Base-by-base conservation (phyloP, 1,284 basidiomycete genomes). In the Coniferiporia weirii region DNA sequence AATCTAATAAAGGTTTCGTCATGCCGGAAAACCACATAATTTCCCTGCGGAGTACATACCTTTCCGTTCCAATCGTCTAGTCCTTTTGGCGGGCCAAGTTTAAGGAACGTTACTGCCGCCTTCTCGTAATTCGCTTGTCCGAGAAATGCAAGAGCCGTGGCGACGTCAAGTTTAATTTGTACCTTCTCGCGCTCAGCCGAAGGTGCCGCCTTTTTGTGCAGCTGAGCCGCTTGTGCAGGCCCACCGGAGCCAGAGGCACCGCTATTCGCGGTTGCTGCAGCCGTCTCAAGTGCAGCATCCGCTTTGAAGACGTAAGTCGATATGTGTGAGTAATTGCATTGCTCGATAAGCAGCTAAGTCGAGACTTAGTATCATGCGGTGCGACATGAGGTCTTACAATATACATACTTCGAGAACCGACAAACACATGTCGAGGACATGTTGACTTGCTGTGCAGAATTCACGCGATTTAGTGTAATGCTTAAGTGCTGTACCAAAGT, bases 251-350 rank as follows among this genome's bases (percentile, higher is more conserved):
- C 59, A 44, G 59, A 57, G 46, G 61, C 58, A 19, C 64, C 61
- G 15, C 60, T 59, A 20, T 66, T 61, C 32, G 67, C 66, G n/a
- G 69, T 71, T 34, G 70, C 64, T 1, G 69, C 63, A 7, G 73
- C 65, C 1, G 86, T 80, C 51, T 94, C 91, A 32, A 95, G 76
- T 0, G 93, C 90, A 0, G 89, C 84, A 59, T 95, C 93, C 7
- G 93, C 93, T 73, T 96, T 96, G 81, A 87, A 92, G 46, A 94
- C 84, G 69, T 94, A 95, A 3, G 90, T 92, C 15, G 86, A 79
- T 45, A 95, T 81, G 66, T 93, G 91, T 0, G 85, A 75, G 70
- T 90, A 94, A 71, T 91, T 91, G 61, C 83, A 79, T 69, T 93
- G 85, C 70, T 93, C 89, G 59, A 95, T 82, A 35, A 94, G 79